A percentile compares a stretch with the other conserved stretches of the same genome.
Conservation (phyloP, 768 basidiomycete genomes). For the Sistotremastrum suecicum region DNA sequence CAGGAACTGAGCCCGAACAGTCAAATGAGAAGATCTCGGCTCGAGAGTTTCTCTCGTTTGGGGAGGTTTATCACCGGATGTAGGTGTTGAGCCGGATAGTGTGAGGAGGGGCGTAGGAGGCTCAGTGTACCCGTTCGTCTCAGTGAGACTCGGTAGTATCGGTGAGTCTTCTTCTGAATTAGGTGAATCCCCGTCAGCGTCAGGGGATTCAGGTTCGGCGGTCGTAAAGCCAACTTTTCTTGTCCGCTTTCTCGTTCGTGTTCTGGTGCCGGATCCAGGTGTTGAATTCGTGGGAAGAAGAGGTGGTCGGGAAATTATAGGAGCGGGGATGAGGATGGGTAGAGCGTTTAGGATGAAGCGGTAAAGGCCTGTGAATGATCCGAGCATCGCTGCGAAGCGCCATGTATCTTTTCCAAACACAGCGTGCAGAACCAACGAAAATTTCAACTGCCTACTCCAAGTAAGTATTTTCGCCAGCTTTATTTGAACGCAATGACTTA, state of each 20-base stretch:
- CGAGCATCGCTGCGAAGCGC: conserved; percentile 80
- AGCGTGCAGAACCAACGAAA: conserved; percentile 61
- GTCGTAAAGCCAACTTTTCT: conserved; percentile 7
- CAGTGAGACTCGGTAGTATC: no score
- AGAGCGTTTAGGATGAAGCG: conserved; percentile 68
- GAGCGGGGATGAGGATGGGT: conserved; percentile 49
- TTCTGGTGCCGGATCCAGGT: conserved; percentile 1
- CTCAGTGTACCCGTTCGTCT: not conserved
- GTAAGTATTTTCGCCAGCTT: not conserved
- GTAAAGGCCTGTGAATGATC: conserved; percentile 65
- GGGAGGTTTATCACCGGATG: not conserved
- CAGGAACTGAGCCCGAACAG: conserved; percentile 48
- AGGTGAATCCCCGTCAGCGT: conserved; percentile 10
- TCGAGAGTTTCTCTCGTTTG: not conserved
- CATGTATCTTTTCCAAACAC: conserved; percentile 74
- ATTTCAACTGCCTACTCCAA: conserved; percentile 38
- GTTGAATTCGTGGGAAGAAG: conserved; percentile 4
- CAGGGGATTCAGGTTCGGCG: conserved; percentile 18
- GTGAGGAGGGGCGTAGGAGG: not conserved
- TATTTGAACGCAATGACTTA: conserved; percentile 19
- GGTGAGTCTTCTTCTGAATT: not conserved
- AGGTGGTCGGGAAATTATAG: conserved; percentile 18
- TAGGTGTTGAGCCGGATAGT: not conserved
- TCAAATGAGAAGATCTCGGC: conserved; percentile 35
- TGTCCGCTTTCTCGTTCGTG: no score